These are phyloP conservation scores for Vararia minispora DNA, from an alignment of 768 basidiomycete genomes.

Conservation along the genomic window DNA sequence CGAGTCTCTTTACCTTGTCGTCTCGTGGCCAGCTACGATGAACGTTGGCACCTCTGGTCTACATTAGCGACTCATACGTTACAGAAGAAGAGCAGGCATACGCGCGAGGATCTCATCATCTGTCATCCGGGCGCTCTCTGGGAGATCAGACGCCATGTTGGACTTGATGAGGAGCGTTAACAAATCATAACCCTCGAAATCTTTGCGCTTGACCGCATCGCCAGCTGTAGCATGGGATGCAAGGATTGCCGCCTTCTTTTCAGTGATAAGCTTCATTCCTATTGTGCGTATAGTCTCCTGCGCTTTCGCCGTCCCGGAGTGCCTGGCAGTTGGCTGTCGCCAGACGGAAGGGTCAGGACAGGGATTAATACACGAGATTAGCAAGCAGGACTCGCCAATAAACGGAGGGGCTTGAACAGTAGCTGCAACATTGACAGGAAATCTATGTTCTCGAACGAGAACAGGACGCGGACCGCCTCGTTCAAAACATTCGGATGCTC, in stretches of 20 bases:
- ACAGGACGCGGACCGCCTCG: constrained; percentile 21
- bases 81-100: neutral
- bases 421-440: constrained; percentile 23
- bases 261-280: constrained; percentile 12
- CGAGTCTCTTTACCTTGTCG: constrained; percentile 19
- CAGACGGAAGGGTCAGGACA: neutral
- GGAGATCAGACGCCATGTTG: too few relatives aligned
- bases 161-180: constrained; percentile 43
- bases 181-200: constrained; percentile 31
- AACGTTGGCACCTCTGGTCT: constrained; percentile 21
- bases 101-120: too few relatives aligned
- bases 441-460: constrained; percentile 9
- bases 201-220: constrained; percentile 19
- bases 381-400: constrained; percentile 23
- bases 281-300: constrained; percentile 12
- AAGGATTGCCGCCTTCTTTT: constrained; percentile 17
- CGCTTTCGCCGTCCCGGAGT: neutral
- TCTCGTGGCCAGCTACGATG: constrained; percentile 21
- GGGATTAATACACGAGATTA: neutral
- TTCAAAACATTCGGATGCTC: constrained; percentile 21
- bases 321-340: too few relatives aligned
- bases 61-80: neutral
- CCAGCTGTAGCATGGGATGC: constrained; percentile 14
- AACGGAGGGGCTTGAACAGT: constrained; percentile 26
- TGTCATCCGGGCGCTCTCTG: too few relatives aligned